Conservation (phyloP, 225 moss, liverwort and hornwort species). For the Physcomitrellopsis africana region DNA sequence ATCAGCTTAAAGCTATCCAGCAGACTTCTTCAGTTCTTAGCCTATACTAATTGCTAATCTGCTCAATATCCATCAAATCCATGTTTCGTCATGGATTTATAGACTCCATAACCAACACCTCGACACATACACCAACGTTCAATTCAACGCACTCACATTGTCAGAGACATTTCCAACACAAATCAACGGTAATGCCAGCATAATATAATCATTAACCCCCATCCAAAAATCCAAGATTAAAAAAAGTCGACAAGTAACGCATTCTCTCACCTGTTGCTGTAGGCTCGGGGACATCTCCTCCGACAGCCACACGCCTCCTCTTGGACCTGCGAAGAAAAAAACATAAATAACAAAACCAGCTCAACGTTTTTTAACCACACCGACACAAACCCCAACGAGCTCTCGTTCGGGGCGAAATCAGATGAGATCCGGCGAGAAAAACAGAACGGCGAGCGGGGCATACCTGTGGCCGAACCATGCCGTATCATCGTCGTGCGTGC, state of each 20-base stretch:
- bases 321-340: conserved; percentile 69
- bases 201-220: background rate
- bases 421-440: conserved; percentile 12
- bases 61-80: background rate
- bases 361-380: conserved; percentile 6
- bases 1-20: background rate
- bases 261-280: conserved; percentile 64
- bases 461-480: conserved; percentile 95
- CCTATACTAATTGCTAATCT: background rate
- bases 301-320: conserved; percentile 77
- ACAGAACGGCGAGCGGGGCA: conserved; percentile 9
- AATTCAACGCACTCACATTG: background rate
- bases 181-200: background rate
- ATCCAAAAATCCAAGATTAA: background rate
- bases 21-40: background rate
- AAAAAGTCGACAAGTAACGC: conserved; percentile 3
- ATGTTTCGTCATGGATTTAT: background rate
- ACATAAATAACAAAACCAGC: background rate
- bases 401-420: conserved; percentile 1
- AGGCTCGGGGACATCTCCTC: conserved; percentile 75
- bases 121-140: conserved; percentile 9
- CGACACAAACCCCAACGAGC: conserved; percentile 31
- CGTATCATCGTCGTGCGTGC: conserved; percentile 81
- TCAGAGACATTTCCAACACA: no score
- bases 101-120: conserved; percentile 18